Evolutionary conservation across 2,329 filamentous ascomycete species (phyloP), one percentile per base, ranked within the genome.

Genomic region (Gaeumannomyces sp.): DNA sequence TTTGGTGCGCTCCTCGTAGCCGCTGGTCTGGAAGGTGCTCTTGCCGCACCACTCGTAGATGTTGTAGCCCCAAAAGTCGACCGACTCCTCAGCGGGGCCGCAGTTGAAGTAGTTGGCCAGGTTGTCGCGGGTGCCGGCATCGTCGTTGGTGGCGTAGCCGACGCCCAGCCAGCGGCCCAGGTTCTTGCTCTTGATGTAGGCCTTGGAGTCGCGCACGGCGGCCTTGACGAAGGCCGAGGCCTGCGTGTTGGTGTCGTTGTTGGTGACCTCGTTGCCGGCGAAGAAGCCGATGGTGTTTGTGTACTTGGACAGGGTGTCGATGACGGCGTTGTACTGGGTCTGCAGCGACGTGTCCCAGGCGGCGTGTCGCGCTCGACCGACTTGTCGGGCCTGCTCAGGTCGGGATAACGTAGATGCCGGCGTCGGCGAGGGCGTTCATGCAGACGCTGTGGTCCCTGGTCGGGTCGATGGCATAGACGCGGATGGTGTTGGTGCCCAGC

Each of bases 31-130:
- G 79, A 83, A 92, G 68, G 82, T 85, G 68, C 89, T 91, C 68
- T 73, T 70, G 72, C 90, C 90, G 73, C 90, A 93, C 90, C 90
- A 93, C 58, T 90, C 92, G 81, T 93, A 93, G 79, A 93, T 92
- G 81, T 93, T 93, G 85, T 93, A 93, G 62, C 90, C 90, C 86
- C 89, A 93, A 80, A 92, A 92, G 75, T 93, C 90, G 69, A 93
- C 91, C 61, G 86, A 78, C 81, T 68, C 79, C 0, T 78, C 77
- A 14, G 78, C 70, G 65, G 81, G 73, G 63, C 89, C 89, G 72
- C 90, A 93, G 81, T 92, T 88, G 78, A 93, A 92, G 81, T 90
- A 93, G 72, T 89, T 78, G 67, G 88, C 87, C 75, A 93, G 82
- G 73, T 87, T 79, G 66, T 80, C 80, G 76, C 90, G 89, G 69